Conservation (phyloP, 2,329 filamentous ascomycete genomes). For the Zasmidium cellare region DNA sequence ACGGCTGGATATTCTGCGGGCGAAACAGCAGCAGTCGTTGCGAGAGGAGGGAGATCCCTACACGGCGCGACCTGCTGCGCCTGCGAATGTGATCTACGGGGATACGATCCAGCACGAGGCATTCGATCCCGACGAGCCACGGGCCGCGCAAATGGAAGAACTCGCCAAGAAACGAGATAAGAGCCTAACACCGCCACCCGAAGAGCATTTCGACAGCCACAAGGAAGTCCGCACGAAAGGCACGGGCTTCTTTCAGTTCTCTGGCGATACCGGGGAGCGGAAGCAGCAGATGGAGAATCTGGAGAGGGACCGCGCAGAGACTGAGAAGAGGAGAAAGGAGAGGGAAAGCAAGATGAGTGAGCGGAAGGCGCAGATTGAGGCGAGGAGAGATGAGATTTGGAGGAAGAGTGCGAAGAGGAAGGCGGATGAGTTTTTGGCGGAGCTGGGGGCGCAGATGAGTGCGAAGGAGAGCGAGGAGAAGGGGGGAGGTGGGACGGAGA, state of each 20-base stretch:
- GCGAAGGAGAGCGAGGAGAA: slow-evolving; percentile 4
- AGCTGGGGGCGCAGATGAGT: slow-evolving; percentile 44
- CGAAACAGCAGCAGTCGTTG: slow-evolving; percentile 58
- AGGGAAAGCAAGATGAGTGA: slow-evolving; percentile 52
- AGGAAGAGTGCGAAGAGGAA: slow-evolving; percentile 54
- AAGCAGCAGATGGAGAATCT: slow-evolving; percentile 76
- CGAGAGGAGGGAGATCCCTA: slow-evolving; percentile 61
- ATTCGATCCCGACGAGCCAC: slow-evolving; percentile 71
- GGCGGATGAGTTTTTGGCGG: slow-evolving; percentile 71
- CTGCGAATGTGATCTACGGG: slow-evolving; percentile 75
- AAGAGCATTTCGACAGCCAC: slow-evolving; percentile 81
- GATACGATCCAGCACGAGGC: slow-evolving; percentile 81
- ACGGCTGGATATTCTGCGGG: slow-evolving; percentile 65
- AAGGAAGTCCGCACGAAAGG: slow-evolving; percentile 84
- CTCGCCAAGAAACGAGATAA: slow-evolving; percentile 77
- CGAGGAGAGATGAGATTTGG: slow-evolving; percentile 22
- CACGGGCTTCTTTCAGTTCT: slow-evolving; percentile 89
- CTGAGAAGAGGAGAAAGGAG: slow-evolving; percentile 64
- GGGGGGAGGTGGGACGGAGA: neutral
- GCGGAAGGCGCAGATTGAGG: slow-evolving; percentile 56
- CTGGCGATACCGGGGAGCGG: slow-evolving; percentile 66
- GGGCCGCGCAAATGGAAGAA: slow-evolving; percentile 70
- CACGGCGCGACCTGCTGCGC: slow-evolving; percentile 66
- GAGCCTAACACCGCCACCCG: slow-evolving; percentile 75
- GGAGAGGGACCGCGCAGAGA: slow-evolving; percentile 65